Evolutionary conservation across 768 basidiomycete genomes (phyloP).

Genomic region (Cystofilobasidium bisporidii): DNA sequence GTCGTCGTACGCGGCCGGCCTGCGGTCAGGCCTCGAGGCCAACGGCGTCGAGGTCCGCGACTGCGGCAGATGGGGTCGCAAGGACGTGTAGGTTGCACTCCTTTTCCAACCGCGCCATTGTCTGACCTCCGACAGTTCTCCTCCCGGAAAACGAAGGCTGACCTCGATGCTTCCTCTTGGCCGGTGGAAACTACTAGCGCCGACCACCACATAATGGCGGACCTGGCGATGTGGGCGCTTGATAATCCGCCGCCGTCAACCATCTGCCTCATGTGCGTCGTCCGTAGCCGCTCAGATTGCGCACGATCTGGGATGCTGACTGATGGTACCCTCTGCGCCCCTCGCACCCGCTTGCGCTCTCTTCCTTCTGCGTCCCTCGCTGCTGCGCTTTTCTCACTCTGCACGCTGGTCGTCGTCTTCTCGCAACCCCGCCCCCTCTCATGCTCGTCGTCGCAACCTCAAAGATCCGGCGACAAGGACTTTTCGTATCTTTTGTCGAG

Average conservation of each 20-base stretch:
- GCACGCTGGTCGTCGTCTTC: too few species aligned
- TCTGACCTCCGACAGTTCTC: too few species aligned
- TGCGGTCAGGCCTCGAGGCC: conserved; percentile 20
- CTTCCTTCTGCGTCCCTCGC: too few species aligned
- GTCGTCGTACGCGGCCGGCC: conserved; percentile 14
- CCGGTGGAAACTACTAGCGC: too few species aligned
- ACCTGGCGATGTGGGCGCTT: conserved; percentile 12
- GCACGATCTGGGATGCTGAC: too few species aligned
- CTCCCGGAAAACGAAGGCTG: too few species aligned
- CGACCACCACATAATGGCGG: conserved; percentile 21
- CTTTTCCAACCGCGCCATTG: too few species aligned
- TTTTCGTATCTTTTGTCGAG: conserved; percentile 19
- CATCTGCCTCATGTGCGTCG: conserved; percentile 16
- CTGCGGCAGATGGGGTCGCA: conserved; percentile 21
- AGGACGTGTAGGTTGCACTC: conserved; percentile 5
- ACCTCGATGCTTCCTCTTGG: background rate
- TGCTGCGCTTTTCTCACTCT: too few species aligned
- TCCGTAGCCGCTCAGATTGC: background rate
- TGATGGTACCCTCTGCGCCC: too few species aligned
- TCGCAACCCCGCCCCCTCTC: too few species aligned
- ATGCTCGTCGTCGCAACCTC: too few species aligned
- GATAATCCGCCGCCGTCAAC: conserved; percentile 18
- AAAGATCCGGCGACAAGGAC: conserved; percentile 18
- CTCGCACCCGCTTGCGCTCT: too few species aligned
- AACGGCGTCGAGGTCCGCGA: conserved; percentile 20